A percentile compares a stretch with the other conserved stretches of the same genome.
Evolutionary conservation across 1,284 basidiomycete species (phyloP).

Genomic region (Megacollybia platyphylla): DNA sequence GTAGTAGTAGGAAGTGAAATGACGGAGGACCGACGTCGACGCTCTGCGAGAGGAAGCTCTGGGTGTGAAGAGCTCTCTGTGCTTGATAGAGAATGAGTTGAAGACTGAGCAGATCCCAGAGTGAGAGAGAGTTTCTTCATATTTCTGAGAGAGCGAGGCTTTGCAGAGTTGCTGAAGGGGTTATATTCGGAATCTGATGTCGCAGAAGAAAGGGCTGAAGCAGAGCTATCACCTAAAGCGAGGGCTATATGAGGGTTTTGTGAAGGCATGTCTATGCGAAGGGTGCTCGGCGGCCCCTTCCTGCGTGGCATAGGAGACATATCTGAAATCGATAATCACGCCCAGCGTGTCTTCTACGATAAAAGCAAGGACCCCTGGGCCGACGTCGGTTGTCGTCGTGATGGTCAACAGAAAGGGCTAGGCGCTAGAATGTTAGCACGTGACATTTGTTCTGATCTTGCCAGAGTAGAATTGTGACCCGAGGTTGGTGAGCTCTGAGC

Average conservation of each 20-base stretch:
- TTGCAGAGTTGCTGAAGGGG: conserved; percentile 27
- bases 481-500: too few relatives aligned
- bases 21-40: conserved; percentile 46
- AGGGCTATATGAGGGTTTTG: conserved; percentile 34
- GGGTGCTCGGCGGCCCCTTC: conserved; percentile 41
- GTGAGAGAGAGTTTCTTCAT: conserved; percentile 67
- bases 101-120: conserved; percentile 48
- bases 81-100: conserved; percentile 29
- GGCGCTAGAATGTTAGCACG: too few relatives aligned
- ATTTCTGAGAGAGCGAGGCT: conserved; percentile 38
- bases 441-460: too few relatives aligned
- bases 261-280: conserved; percentile 45
- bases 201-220: conserved; percentile 39
- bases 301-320: conserved; percentile 30
- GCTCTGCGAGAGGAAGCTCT: conserved; percentile 14
- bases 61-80: conserved; percentile 13
- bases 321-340: conserved; percentile 4
- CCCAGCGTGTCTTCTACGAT: too few relatives aligned
- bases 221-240: conserved; percentile 31
- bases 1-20: conserved; percentile 42
- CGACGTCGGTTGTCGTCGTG: too few relatives aligned
- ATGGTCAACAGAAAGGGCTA: too few relatives aligned
- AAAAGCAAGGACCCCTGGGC: too few relatives aligned
- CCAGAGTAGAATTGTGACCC: too few relatives aligned
- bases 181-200: conserved; percentile 36